Conservation (phyloP, 176 grass and related monocot genomes). For the Pontederia crassipes region DNA sequence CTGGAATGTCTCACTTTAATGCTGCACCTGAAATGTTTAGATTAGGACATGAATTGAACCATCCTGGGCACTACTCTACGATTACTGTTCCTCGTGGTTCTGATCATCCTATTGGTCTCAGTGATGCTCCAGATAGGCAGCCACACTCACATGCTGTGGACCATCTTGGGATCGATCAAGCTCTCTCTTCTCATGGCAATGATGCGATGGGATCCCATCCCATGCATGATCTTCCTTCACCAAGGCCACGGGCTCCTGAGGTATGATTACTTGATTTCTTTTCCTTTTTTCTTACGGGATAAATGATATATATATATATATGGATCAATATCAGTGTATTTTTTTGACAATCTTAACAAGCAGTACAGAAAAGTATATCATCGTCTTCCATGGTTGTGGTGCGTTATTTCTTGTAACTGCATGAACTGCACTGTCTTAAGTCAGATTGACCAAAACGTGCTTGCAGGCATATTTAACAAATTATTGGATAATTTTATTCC, state of each 20-base stretch:
- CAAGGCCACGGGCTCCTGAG: conserved; percentile 49
- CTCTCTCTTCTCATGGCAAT: conserved; percentile 33
- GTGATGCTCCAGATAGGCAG: conserved; percentile 27
- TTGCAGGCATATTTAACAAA: background rate
- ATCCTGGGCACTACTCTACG: conserved; percentile 24
- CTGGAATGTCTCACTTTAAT: conserved; percentile 39
- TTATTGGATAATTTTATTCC: background rate
- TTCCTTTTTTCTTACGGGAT: background rate
- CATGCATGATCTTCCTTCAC: conserved; percentile 40
- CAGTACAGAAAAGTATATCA: too few species aligned
- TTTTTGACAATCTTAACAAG: too few species aligned
- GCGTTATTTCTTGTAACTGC: too few species aligned
- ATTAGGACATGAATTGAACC: conserved; percentile 46
- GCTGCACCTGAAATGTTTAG: conserved; percentile 28
- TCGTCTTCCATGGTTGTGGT: too few species aligned
- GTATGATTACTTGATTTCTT: conserved; percentile 19
- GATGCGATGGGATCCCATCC: conserved; percentile 35
- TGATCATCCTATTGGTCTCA: conserved; percentile 37
- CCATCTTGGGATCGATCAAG: conserved; percentile 31
- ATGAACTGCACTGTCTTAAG: too few species aligned
- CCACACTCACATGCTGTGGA: conserved; percentile 31
- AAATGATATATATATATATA: too few species aligned
- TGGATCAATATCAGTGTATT: too few species aligned
- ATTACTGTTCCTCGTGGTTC: conserved; percentile 31
- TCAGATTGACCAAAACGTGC: too few species aligned